Evolutionary conservation across 164 flowering plant genomes (phyloP), one percentile per base, ranked within the genome.

Genomic region (Vitis labrusca): DNA sequence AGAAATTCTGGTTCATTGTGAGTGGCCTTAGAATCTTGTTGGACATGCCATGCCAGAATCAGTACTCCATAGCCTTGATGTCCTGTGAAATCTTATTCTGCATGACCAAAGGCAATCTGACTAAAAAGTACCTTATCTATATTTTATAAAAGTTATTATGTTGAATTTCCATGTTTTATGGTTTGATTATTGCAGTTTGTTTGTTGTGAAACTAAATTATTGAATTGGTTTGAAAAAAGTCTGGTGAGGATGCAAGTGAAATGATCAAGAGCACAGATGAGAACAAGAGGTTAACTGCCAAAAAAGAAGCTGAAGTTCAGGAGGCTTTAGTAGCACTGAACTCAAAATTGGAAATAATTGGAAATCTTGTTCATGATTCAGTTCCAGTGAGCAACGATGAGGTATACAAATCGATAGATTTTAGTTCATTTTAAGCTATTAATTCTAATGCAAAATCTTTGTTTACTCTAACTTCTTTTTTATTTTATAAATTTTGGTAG

Each of bases 321-420:
- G 94, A 84, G 56, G 89, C 89, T 52, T 77, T 69, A 72, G 73
- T 71, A 1, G 77, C 75, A 14, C 66, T 93, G 54, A 79, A 88
- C 73, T 61, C 81, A 6, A 89, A 71, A 64, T 73, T 93, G 80
- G 88, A 77, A 61, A 54, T 70, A 2, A 75, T 95, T 50, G 99
- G 98, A 27, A 95, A 95, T 74, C 92, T 95, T 16, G 94, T 95
- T 64, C 99, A 95, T 67, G 99, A 95, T 79, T 86, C 98, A 0
- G 99, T 95, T 51, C 98, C 97, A 0, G 64, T 88, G 54, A 80
- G 82, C 61, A 61, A 88, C 65, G 90, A 95, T 71, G 99, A 93
- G 94, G 99, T 95, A 59, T 9, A 59, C 53, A 23, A 37, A 16
- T 19, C 30, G 10, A 3, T 52, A 1, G 14, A 5, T 14, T 59